phyloP scores from a whole-genome alignment of 2,329 filamentous ascomycete genomes.

The Dactylonectria macrodidyma region DNA sequence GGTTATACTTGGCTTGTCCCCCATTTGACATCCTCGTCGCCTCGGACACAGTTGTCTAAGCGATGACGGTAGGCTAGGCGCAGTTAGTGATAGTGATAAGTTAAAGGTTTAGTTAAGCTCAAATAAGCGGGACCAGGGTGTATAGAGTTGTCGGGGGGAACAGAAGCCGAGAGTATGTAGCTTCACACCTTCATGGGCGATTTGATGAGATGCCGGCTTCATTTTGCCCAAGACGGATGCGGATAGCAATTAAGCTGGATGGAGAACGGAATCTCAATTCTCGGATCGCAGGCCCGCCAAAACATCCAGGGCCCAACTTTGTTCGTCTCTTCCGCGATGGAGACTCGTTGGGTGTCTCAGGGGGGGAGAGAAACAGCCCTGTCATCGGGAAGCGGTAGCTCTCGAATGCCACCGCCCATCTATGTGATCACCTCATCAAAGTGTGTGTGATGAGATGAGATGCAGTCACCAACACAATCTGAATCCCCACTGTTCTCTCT shows the following conservation, averaged over 20 bases:
- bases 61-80: no score
- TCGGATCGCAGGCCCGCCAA: background rate
- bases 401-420: background rate
- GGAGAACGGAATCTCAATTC: background rate
- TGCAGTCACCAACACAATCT: background rate
- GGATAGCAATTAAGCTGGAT: background rate
- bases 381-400: background rate
- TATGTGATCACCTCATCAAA: background rate
- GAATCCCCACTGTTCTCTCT: background rate
- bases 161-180: constrained; percentile 7
- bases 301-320: background rate
- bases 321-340: background rate
- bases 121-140: constrained; percentile 8
- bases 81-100: background rate
- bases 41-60: no score
- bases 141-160: background rate
- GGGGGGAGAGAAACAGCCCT: background rate
- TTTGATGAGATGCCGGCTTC: background rate
- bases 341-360: background rate
- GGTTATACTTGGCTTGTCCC: background rate
- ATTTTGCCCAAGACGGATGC: background rate
- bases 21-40: no score
- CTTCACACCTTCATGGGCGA: background rate
- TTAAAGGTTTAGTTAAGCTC: constrained; percentile 18
- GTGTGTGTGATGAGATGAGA: background rate